Conservation (phyloP, 2,329 filamentous ascomycete genomes). For the Hymenoscyphus occultus region DNA sequence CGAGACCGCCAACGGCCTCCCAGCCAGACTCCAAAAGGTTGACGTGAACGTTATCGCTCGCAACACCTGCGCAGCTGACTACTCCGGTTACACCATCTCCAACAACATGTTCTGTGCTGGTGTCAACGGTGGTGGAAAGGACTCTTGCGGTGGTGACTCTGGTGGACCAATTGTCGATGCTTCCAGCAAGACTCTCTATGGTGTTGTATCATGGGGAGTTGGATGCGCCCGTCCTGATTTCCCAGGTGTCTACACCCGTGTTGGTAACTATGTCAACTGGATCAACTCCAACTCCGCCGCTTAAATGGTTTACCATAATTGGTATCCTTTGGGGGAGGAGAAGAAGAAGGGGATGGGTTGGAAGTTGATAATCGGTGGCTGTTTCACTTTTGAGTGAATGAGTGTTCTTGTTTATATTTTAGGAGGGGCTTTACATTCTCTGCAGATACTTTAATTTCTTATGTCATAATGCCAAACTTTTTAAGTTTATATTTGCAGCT, state of each 20-base stretch:
- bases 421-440: no score
- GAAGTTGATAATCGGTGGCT: not conserved
- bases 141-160: constrained; percentile 24
- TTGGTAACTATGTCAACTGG: constrained; percentile 22
- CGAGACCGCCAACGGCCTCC: constrained; percentile 14
- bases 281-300: constrained; percentile 6
- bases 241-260: constrained; percentile 23
- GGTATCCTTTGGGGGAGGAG: not conserved
- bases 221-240: constrained; percentile 24
- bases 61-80: constrained; percentile 17
- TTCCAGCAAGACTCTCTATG: constrained; percentile 20
- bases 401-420: no score
- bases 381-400: no score
- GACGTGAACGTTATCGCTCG: constrained; percentile 24
- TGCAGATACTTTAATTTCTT: no score
- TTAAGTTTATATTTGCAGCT: no score
- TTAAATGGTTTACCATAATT: not conserved
- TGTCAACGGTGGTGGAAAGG: constrained; percentile 24
- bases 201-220: constrained; percentile 24
- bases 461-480: no score
- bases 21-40: constrained; percentile 22
- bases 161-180: constrained; percentile 28
- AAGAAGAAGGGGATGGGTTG: not conserved
- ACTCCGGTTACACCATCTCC: constrained; percentile 20
- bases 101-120: constrained; percentile 27